A percentile compares a stretch with the other conserved stretches of the same genome.
Evolutionary conservation across 106 monocot species (phyloP).

Genomic region (Posidonia australis): DNA sequence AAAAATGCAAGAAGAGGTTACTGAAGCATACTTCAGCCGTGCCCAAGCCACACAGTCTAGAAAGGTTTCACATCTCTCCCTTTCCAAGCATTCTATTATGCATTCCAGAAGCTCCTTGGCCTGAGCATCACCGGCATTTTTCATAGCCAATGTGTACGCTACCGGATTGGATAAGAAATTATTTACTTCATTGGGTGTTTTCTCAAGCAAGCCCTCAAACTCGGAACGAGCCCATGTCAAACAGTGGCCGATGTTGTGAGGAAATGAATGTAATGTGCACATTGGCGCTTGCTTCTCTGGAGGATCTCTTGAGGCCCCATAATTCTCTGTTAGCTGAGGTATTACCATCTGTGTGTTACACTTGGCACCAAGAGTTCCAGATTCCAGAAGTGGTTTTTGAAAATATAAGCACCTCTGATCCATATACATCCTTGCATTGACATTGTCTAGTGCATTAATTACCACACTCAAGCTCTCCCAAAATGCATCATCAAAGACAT

Average conservation of each 20-base stretch:
- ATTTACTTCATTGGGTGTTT: conserved; percentile 79
- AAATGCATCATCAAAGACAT: conserved; percentile 80
- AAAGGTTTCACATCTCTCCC: conserved; percentile 61
- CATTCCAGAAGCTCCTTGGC: conserved; percentile 59
- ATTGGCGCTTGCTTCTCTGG: conserved; percentile 91
- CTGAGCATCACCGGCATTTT: conserved; percentile 64
- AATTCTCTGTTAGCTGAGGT: conserved; percentile 91
- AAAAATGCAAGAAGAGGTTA: too few relatives aligned
- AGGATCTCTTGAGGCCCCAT: conserved; percentile 75
- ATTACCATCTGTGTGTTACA: conserved; percentile 94
- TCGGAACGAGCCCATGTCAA: conserved; percentile 88
- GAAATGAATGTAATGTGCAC: conserved; percentile 93
- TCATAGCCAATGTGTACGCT: conserved; percentile 57
- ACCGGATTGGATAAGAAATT: conserved; percentile 51
- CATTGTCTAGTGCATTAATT: conserved; percentile 88
- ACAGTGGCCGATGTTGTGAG: conserved; percentile 92
- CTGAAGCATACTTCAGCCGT: conserved; percentile 55
- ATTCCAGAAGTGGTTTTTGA: conserved; percentile 86
- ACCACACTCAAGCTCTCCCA: conserved; percentile 71
- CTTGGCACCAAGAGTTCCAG: conserved; percentile 79
- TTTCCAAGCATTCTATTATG: conserved; percentile 67
- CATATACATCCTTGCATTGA: conserved; percentile 78
- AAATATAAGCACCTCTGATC: conserved; percentile 68
- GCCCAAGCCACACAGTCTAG: conserved; percentile 78
- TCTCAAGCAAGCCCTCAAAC: conserved; percentile 82